A percentile compares a stretch with the other conserved stretches of the same genome.
phyloP scores from a whole-genome alignment of 148 eudicot genomes.

The Mesembryanthemum crystallinum region DNA sequence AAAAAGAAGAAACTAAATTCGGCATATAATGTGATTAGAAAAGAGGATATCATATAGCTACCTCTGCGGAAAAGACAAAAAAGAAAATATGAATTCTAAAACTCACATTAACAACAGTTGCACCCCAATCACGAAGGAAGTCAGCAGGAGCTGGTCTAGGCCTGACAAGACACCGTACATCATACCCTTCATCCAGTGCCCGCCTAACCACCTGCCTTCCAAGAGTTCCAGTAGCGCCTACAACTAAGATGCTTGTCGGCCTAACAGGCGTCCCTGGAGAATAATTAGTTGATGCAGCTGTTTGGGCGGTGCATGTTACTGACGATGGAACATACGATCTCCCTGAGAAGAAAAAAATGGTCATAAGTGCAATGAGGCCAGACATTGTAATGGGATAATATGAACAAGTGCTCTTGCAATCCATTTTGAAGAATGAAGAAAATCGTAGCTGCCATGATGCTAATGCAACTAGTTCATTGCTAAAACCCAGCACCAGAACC shows the following conservation, averaged over 20 bases:
- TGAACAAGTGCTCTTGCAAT: neutral
- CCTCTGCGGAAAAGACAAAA: neutral
- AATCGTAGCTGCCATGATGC: neutral
- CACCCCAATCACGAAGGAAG: constrained; percentile 99
- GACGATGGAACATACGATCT: constrained; percentile 37
- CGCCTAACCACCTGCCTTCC: constrained; percentile 95
- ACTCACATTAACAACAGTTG: constrained; percentile 90
- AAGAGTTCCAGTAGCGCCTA: constrained; percentile 94
- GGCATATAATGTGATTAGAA: neutral
- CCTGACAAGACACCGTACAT: constrained; percentile 92
- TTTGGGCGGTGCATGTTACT: constrained; percentile 51
- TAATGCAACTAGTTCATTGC: neutral
- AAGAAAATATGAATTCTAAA: neutral
- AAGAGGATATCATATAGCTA: neutral
- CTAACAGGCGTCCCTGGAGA: constrained; percentile 96
- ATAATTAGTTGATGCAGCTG: constrained; percentile 63
- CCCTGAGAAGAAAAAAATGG: constrained; percentile 26
- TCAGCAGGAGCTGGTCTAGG: constrained; percentile 99
- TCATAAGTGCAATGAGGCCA: neutral
- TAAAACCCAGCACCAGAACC: neutral
- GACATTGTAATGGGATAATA: neutral
- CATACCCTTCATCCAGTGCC: constrained; percentile 97
- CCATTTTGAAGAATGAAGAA: neutral
- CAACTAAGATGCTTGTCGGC: constrained; percentile 88
- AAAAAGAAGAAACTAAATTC: neutral